Evolutionary conservation across 805 yeast species (phyloP).

Genomic region (Hanseniaspora guilliermondii): DNA sequence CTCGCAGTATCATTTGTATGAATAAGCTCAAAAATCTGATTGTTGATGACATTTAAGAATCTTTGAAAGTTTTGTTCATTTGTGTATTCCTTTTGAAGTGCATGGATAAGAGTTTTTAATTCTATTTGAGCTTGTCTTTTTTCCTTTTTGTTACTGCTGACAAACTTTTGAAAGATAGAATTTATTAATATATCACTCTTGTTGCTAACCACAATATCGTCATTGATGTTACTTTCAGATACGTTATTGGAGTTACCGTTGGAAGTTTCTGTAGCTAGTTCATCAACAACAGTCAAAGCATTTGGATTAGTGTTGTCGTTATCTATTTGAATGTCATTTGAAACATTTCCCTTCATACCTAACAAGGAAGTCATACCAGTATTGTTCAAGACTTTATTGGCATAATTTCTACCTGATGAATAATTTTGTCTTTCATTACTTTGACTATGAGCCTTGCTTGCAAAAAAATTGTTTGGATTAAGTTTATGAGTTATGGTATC

Average conservation of each 20-base stretch:
- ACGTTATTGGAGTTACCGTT: not conserved
- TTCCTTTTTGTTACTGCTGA: slow-evolving; percentile 28
- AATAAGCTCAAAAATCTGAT: slow-evolving; percentile 71
- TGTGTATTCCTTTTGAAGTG: slow-evolving; percentile 67
- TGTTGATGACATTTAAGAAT: slow-evolving; percentile 75
- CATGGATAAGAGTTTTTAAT: slow-evolving; percentile 52
- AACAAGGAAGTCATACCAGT: slow-evolving; percentile 1
- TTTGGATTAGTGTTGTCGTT: not conserved
- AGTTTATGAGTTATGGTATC: not conserved
- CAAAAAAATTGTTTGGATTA: not conserved
- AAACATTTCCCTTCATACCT: not conserved
- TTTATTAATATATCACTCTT: slow-evolving; percentile 22
- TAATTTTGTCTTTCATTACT: not conserved
- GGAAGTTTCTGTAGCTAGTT: not conserved
- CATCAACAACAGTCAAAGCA: not conserved
- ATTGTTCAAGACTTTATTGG: not conserved
- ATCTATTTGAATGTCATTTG: not conserved
- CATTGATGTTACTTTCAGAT: not conserved
- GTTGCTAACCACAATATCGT: not conserved
- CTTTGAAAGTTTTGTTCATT: slow-evolving; percentile 62
- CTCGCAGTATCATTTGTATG: slow-evolving; percentile 61
- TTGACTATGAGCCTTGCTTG: not conserved
- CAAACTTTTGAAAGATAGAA: slow-evolving; percentile 29
- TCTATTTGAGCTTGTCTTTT: slow-evolving; percentile 50
- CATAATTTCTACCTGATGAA: not conserved